Base-by-base conservation (phyloP, 805 yeast genomes). In the Pichia paraexigua region DNA sequence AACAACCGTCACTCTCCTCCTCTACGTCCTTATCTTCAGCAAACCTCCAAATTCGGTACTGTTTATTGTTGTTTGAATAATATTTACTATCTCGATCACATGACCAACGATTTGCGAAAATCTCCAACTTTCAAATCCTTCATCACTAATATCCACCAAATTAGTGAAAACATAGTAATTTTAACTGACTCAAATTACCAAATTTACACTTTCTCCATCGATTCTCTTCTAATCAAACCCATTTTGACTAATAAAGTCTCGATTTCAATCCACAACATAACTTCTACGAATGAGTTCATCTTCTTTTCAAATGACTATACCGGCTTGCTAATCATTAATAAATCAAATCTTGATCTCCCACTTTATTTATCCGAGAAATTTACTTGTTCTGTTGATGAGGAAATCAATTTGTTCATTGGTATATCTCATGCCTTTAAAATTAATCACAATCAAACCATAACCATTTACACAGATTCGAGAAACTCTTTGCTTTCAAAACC, bases 401-500 rank as follows among this genome's bases (percentile, higher is more conserved):
- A 49, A 45, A 44, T 44, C 7, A 49, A 49, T 21, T 9, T 49
- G 12, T 40, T 44, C 18, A 20, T 40, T n/a, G 45, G 45, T 2
- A 40, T 49, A 2, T 39, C 49, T 2, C 18, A 41, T 20, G 28
- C 32, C 6, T 22, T 28, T n/a, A 28, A 28, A 30, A 24, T 8
- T 6, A 28, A 20, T 1, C 9, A 15, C 17, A 27, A 27, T 12
- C 25, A 30, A 8, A 4, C 5, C 2, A n/a, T 49, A 3, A 3
- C 11, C 2, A n/a, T 45, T 5, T 40, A n/a, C 15, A 45, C 48
- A n/a, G 52, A 49, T 37, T 45, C 46, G 4, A 30, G 35, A 12
- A 49, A 49, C 22, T 45, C 52, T 2, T 5, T 49, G 5, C 17
- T 49, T 8, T 24, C 52, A 7, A 45, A 45, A 22, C 22, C 32